Percentiles rank a stretch among this genome's conserved stretches.
Evolutionary conservation across 2,329 filamentous ascomycete genomes (phyloP).

Genomic region (Talaromyces sp.): DNA sequence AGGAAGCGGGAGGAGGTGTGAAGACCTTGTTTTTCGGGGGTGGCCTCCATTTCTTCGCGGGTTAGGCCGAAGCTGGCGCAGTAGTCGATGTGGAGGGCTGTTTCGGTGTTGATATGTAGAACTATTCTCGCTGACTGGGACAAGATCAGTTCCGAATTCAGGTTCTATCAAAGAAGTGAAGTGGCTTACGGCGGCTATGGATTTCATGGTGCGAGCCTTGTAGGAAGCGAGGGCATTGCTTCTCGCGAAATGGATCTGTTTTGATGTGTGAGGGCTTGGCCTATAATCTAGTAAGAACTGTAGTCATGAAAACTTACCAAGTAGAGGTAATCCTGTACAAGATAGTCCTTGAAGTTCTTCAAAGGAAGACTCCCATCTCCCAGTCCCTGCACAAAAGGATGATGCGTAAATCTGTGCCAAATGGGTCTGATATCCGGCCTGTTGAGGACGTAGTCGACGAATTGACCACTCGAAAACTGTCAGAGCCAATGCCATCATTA

Average conservation of each 20-base stretch:
- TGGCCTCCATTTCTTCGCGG: constrained; percentile 66
- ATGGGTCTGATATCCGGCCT: constrained; percentile 68
- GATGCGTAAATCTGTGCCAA: constrained; percentile 75
- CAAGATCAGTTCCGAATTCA: neutral
- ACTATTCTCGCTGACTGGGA: constrained; percentile 65
- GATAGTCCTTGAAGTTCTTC: constrained; percentile 79
- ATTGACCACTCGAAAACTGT: constrained; percentile 58
- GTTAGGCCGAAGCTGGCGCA: constrained; percentile 78
- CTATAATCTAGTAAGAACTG: neutral
- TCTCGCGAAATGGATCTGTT: constrained; percentile 76
- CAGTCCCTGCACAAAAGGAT: constrained; percentile 76
- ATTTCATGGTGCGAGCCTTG: constrained; percentile 70
- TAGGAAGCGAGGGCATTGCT: constrained; percentile 83
- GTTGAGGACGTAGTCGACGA: constrained; percentile 77
- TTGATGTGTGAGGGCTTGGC: constrained; percentile 1
- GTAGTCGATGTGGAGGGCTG: constrained; percentile 75
- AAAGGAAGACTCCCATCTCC: constrained; percentile 71
- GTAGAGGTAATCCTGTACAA: constrained; percentile 90
- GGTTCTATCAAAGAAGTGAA: neutral
- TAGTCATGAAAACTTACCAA: constrained; percentile 52
- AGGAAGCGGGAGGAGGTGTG: constrained; percentile 16
- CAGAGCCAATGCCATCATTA: too few species aligned
- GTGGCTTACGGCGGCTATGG: constrained; percentile 62
- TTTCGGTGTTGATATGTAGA: constrained; percentile 73
- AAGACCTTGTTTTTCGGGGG: constrained; percentile 69